Evolutionary conservation across 352 stramenopile species (phyloP), one percentile per base, ranked within the genome.

Genomic region (Globisporangium middletonii): DNA sequence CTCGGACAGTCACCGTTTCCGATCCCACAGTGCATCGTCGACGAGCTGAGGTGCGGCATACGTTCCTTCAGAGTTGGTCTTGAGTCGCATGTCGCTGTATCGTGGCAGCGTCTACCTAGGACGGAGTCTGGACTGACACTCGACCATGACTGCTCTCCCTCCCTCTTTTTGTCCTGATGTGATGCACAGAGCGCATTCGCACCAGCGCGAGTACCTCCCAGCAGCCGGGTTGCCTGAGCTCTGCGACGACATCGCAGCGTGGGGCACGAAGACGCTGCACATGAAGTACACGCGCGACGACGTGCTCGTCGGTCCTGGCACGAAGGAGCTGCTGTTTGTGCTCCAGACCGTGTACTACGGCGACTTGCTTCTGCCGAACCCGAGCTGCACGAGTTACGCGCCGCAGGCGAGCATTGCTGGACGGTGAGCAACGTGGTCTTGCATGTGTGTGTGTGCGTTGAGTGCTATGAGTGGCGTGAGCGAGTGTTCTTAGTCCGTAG

Each of bases 281-380:
- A 57, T 92, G 7, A 59, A 76, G 0, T 93, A 87, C 69, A 80
- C 77, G 4, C 67, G 70, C 23, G 82, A 95, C 45, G 83, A 94
- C 59, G 81, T 95, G 19, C 72, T 95, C 28, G 77, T 95, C 3
- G 86, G 86, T 5, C 86, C 86, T n/a, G 86, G 86, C n/a, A 94
- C 83, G 0, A 95, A 95, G 55, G 86, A 95, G 59, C 67, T 95
- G 12, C 63, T 95, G 4, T 95, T 93, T 50, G 82, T 95, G n/a
- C 68, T 95, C 23, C 86, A 95, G 63, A 94, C 81, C 0, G 83
- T 94, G 35, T 94, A 94, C 51, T 94, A 95, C 63, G 86, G 83
- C 43, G 86, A 95, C 45, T 45, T 95, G 13, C 49, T 95, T 53
- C 70, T 95, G 33, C 86, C 83, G 8, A 94, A 91, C 50, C 83